Percentiles rank a stretch among this genome's conserved stretches.
These are phyloP conservation scores for Porogramme epimiltina DNA, from an alignment of 1,284 basidiomycete genomes.

Conservation along the genomic window DNA sequence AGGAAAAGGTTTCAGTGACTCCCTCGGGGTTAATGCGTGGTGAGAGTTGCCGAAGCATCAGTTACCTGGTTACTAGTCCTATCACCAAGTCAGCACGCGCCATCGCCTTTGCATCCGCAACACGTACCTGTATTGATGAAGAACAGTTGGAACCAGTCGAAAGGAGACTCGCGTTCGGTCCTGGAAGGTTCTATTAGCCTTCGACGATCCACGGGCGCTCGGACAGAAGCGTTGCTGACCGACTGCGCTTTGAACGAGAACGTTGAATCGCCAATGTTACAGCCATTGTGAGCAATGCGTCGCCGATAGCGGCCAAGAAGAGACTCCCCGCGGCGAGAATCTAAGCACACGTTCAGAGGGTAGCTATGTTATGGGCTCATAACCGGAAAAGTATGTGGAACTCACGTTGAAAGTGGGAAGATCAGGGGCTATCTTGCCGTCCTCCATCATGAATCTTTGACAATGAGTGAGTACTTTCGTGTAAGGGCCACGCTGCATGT, in stretches of 20 bases:
- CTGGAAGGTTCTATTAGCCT: background rate
- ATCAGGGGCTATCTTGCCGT: background rate
- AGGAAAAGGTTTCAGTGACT: background rate
- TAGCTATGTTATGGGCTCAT: no score
- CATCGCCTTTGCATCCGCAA: background rate
- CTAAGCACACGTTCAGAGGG: no score
- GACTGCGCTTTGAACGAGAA: background rate
- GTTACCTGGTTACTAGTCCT: background rate
- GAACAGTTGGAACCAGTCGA: background rate
- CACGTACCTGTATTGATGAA: background rate
- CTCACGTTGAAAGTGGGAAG: background rate
- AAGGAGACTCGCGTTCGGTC: background rate
- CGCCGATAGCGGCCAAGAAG: background rate
- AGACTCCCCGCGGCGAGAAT: background rate
- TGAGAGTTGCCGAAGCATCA: background rate
- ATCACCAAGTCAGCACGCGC: background rate
- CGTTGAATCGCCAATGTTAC: background rate
- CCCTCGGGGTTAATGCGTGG: background rate
- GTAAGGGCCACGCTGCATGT: no score
- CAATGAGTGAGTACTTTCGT: no score
- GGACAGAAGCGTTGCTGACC: background rate
- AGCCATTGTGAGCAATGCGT: background rate
- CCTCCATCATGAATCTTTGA: background rate
- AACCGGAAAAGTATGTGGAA: background rate
- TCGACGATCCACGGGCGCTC: background rate